A percentile compares a stretch with the other conserved stretches of the same genome.
Conservation (phyloP, 306 rosid species). For the Quercus berberidifolia region DNA sequence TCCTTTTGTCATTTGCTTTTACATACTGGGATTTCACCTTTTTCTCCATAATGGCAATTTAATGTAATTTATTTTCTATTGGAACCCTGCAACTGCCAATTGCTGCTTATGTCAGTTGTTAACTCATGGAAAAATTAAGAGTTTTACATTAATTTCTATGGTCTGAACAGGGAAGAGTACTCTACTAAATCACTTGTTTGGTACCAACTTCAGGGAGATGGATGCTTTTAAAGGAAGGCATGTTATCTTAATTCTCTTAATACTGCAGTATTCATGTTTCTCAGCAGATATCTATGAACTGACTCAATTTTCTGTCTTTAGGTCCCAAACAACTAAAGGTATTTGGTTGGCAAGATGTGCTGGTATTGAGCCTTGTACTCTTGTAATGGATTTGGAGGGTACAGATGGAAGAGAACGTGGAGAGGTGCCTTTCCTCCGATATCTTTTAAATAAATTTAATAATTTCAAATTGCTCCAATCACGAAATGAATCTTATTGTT, state of each 20-base stretch:
- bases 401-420: slow-evolving; percentile 99
- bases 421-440: slow-evolving; percentile 57
- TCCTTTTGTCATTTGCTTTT: background rate
- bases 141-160: slow-evolving; percentile 12
- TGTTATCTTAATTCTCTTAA: slow-evolving; percentile 25
- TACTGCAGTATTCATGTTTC: slow-evolving; percentile 1
- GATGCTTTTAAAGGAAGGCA: slow-evolving; percentile 96
- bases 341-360: slow-evolving; percentile 91
- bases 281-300: background rate
- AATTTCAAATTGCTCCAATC: slow-evolving; percentile 2
- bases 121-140: background rate
- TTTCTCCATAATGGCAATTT: background rate
- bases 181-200: slow-evolving; percentile 68
- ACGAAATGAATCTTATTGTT: slow-evolving; percentile 2
- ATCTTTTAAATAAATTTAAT: slow-evolving; percentile 11
- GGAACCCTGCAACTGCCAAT: background rate
- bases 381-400: slow-evolving; percentile 99
- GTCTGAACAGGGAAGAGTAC: slow-evolving; percentile 88
- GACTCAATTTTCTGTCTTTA: slow-evolving; percentile 32
- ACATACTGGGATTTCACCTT: background rate
- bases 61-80: background rate
- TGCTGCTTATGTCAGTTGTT: background rate
- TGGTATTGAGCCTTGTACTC: slow-evolving; percentile 90
- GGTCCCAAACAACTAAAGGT: slow-evolving; percentile 99
- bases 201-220: slow-evolving; percentile 94